Evolutionary conservation across 768 basidiomycete genomes (phyloP).

Genomic region (Naganishia randhawae): DNA sequence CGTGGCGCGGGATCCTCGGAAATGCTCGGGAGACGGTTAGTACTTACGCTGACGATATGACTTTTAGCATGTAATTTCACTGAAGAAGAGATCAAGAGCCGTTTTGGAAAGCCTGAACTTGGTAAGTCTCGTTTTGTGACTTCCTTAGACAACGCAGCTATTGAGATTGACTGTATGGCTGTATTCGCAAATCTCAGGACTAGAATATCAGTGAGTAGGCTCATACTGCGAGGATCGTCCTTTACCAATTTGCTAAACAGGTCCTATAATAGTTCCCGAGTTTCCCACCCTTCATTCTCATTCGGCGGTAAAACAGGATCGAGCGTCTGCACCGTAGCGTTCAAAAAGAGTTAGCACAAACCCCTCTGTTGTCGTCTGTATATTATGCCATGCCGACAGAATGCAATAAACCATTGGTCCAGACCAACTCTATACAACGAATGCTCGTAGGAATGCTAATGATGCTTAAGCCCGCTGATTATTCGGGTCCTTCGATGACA

Average conservation of each 20-base stretch:
- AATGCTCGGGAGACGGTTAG: neutral
- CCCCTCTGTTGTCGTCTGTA: neutral
- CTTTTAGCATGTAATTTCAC: constrained; percentile 52
- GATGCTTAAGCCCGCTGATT: neutral
- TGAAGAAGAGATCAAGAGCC: constrained; percentile 49
- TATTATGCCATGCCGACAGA: neutral
- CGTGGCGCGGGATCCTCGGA: neutral
- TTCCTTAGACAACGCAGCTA: neutral
- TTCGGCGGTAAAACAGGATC: constrained; percentile 51
- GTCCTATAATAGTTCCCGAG: constrained; percentile 36
- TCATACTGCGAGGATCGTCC: neutral
- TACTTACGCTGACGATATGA: neutral
- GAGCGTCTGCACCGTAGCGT: constrained; percentile 48
- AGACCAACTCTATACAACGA: constrained; percentile 1
- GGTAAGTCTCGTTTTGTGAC: constrained; percentile 32
- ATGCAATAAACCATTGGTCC: neutral
- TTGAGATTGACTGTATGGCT: no score
- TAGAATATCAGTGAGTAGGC: constrained; percentile 38
- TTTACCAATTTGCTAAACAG: neutral
- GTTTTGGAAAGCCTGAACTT: constrained; percentile 42
- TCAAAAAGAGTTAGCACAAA: constrained; percentile 35
- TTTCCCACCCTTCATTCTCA: constrained; percentile 49
- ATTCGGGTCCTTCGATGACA: constrained; percentile 32
- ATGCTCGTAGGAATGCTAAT: neutral
- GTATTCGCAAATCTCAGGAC: constrained; percentile 24